A percentile compares a stretch with the other conserved stretches of the same genome.
These are phyloP conservation scores for Hypholoma fasciculare DNA, from an alignment of 768 basidiomycete genomes.

Conservation along the genomic window DNA sequence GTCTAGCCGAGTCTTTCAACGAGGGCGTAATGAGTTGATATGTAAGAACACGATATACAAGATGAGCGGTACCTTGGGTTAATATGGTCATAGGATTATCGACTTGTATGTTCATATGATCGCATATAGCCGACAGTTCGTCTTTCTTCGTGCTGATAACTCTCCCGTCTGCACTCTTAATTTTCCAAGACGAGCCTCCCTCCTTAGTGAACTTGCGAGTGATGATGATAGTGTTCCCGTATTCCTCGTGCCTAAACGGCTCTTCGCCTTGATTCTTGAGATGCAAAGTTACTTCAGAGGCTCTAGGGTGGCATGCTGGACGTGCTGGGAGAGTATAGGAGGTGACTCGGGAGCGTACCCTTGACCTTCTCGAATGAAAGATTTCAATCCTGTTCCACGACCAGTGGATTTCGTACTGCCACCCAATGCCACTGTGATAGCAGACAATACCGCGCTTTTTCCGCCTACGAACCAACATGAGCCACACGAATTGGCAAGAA, in stretches of 20 bases:
- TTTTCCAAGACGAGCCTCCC: constrained; percentile 79
- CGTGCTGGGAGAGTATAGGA: background rate
- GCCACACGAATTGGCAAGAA: background rate
- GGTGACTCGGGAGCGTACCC: constrained; percentile 36
- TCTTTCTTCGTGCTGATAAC: constrained; percentile 76
- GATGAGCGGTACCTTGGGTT: constrained; percentile 62
- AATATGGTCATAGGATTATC: constrained; percentile 96
- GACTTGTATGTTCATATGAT: constrained; percentile 96
- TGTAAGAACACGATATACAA: too few species aligned
- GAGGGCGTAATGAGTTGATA: background rate
- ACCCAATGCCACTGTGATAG: constrained; percentile 90
- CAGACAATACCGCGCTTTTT: constrained; percentile 94
- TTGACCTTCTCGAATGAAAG: constrained; percentile 84
- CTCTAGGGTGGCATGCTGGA: constrained; percentile 35
- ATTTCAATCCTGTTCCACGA: constrained; percentile 82
- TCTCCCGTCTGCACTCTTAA: constrained; percentile 67
- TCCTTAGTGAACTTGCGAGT: constrained; percentile 79
- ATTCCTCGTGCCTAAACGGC: constrained; percentile 80
- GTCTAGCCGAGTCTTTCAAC: constrained; percentile 60
- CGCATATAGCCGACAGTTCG: constrained; percentile 85
- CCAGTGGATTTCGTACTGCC: constrained; percentile 93
- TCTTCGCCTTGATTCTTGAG: constrained; percentile 92
- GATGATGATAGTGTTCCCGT: constrained; percentile 83
- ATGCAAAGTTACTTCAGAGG: constrained; percentile 73
- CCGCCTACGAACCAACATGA: constrained; percentile 56